Percentiles rank a stretch among this genome's conserved stretches.
These are phyloP conservation scores for Tylopilus subfusipes DNA, from an alignment of 768 basidiomycete genomes.

Conservation along the genomic window DNA sequence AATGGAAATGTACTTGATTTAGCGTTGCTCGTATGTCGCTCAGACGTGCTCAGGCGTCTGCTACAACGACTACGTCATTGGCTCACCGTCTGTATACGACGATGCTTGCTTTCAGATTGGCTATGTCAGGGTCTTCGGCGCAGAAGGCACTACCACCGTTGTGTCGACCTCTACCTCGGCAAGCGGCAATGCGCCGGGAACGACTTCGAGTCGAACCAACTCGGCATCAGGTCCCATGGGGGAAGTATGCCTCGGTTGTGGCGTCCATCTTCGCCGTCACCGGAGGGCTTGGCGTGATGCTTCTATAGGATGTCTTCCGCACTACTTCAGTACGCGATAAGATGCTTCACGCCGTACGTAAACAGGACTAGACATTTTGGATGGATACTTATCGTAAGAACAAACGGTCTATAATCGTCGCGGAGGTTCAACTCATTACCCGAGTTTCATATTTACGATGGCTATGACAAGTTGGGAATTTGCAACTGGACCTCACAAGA, in stretches of 20 bases:
- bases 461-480: too few species aligned
- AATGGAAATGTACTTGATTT: neutral
- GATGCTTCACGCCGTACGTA: neutral
- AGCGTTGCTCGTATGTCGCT: slow-evolving; percentile 31
- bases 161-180: slow-evolving; percentile 21
- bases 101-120: slow-evolving; percentile 72
- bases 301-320: slow-evolving; percentile 6
- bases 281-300: slow-evolving; percentile 16
- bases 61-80: slow-evolving; percentile 69
- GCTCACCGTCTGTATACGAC: slow-evolving; percentile 56
- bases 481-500: too few species aligned
- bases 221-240: slow-evolving; percentile 2
- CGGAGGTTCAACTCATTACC: neutral
- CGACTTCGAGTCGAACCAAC: slow-evolving; percentile 10
- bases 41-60: slow-evolving; percentile 64
- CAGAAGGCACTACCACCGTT: slow-evolving; percentile 27
- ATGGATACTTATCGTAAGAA: neutral
- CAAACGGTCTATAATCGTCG: neutral
- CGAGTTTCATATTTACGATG: neutral
- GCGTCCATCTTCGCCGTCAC: slow-evolving; percentile 8
- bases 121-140: slow-evolving; percentile 50
- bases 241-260: slow-evolving; percentile 3
- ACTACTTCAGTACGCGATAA: neutral
- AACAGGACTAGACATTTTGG: neutral
- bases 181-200: slow-evolving; percentile 13